phyloP scores from a whole-genome alignment of 768 basidiomycete genomes.

The Epithele typhae region DNA sequence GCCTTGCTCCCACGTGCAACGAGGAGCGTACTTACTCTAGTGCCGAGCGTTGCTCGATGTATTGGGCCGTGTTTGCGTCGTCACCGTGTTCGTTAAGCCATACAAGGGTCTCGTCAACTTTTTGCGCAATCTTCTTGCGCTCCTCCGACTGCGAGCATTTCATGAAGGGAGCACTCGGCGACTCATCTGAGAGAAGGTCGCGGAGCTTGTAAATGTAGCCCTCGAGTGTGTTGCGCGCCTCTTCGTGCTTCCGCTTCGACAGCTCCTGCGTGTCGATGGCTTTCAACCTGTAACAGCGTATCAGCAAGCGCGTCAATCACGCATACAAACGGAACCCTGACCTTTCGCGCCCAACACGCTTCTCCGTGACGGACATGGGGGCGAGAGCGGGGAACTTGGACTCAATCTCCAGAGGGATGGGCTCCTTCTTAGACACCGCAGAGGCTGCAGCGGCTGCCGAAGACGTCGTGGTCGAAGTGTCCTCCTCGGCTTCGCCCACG shows the following conservation, averaged over 20 bases:
- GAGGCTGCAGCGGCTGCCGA: conserved; percentile 30
- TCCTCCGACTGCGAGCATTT: conserved; percentile 79
- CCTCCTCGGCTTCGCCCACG: conserved; percentile 29
- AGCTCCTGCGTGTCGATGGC: conserved; percentile 75
- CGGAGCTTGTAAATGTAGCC: conserved; percentile 89
- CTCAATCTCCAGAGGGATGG: conserved; percentile 63
- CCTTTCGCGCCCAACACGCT: conserved; percentile 70
- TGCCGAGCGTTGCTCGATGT: conserved; percentile 70
- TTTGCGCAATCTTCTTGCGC: conserved; percentile 56
- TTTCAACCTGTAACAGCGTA: conserved; percentile 52
- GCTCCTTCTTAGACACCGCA: conserved; percentile 39
- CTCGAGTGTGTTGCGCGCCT: conserved; percentile 88
- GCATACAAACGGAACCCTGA: conserved; percentile 36
- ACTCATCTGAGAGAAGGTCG: conserved; percentile 69
- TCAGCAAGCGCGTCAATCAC: background rate
- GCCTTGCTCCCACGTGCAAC: background rate
- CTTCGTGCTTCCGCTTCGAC: conserved; percentile 75
- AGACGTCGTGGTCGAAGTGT: conserved; percentile 13
- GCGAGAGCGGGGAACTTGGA: conserved; percentile 61
- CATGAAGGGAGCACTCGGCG: conserved; percentile 68
- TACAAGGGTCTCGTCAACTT: conserved; percentile 66
- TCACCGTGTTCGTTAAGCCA: conserved; percentile 90
- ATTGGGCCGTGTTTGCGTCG: conserved; percentile 67
- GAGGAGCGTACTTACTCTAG: conserved; percentile 67
- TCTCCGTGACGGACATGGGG: conserved; percentile 76